phyloP scores from a whole-genome alignment of 176 grass and related monocot species.

The Cenchrus fungigraminus region DNA sequence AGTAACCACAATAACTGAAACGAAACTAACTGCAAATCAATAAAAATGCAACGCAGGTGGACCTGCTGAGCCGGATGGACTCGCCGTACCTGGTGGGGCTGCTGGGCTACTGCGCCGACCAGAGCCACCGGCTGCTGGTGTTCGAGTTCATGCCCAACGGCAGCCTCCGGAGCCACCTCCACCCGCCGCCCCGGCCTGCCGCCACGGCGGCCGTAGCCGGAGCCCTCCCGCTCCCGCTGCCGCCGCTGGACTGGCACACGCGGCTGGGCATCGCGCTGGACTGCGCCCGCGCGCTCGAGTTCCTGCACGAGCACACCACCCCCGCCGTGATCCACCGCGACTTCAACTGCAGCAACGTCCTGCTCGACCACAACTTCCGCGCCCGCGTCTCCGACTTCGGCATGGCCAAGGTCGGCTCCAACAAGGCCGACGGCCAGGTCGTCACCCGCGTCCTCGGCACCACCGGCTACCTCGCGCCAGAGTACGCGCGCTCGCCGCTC shows the following conservation, averaged over 20 bases:
- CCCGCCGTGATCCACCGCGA: slow-evolving; percentile 97
- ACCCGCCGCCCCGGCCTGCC: slow-evolving; percentile 4
- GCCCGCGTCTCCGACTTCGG: slow-evolving; percentile 87
- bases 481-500: slow-evolving; percentile 32
- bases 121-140: slow-evolving; percentile 86
- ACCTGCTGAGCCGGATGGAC: slow-evolving; percentile 85
- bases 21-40: neutral
- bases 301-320: slow-evolving; percentile 79
- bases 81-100: slow-evolving; percentile 75
- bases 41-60: slow-evolving; percentile 54
- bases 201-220: neutral
- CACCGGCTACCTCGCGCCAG: slow-evolving; percentile 94
- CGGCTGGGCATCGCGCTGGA: slow-evolving; percentile 88
- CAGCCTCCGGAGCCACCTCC: slow-evolving; percentile 85
- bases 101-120: slow-evolving; percentile 95
- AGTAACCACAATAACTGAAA: neutral
- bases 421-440: slow-evolving; percentile 90
- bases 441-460: slow-evolving; percentile 94
- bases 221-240: neutral
- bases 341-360: slow-evolving; percentile 88
- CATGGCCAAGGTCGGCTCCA: slow-evolving; percentile 94
- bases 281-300: slow-evolving; percentile 87
- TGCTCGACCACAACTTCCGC: slow-evolving; percentile 76
- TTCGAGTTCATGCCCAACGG: slow-evolving; percentile 96
- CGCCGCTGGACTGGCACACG: slow-evolving; percentile 77